Conservation (phyloP, 176 grass and related monocot genomes). For the bread wheat (Triticum aestivum) region DNA sequence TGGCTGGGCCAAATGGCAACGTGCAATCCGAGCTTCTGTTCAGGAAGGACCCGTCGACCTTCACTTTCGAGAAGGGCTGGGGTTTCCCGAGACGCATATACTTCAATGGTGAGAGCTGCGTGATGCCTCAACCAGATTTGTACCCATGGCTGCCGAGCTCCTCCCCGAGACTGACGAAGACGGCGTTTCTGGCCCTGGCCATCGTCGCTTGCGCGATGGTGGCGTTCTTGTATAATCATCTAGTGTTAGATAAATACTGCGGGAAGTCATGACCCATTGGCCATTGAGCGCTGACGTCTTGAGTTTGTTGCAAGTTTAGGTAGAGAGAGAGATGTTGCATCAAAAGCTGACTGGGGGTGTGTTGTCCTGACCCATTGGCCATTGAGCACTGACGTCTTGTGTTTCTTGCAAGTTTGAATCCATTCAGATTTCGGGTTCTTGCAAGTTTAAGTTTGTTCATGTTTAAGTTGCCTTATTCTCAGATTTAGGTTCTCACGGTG, state of each 20-base stretch:
- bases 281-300: not conserved
- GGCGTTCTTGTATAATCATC: constrained; percentile 37
- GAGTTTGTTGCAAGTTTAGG: constrained; percentile 10
- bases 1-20: constrained; percentile 58
- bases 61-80: constrained; percentile 72
- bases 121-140: constrained; percentile 64
- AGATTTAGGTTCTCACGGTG: too few relatives aligned
- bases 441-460: not conserved
- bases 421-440: not conserved
- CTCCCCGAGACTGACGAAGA: constrained; percentile 22
- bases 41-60: constrained; percentile 36
- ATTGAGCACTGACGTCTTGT: not conserved
- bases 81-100: constrained; percentile 70
- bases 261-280: constrained; percentile 11
- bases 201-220: constrained; percentile 18
- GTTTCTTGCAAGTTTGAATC: constrained; percentile 13
- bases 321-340: not conserved
- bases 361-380: not conserved
- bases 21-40: constrained; percentile 72
- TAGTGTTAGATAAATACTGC: constrained; percentile 9
- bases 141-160: constrained; percentile 65
- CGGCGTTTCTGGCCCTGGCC: constrained; percentile 13
- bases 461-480: not conserved
- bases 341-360: not conserved
- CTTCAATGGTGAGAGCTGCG: constrained; percentile 77